Evolutionary conservation across 129 eudicot genomes (phyloP).

Genomic region (Arctium lappa): DNA sequence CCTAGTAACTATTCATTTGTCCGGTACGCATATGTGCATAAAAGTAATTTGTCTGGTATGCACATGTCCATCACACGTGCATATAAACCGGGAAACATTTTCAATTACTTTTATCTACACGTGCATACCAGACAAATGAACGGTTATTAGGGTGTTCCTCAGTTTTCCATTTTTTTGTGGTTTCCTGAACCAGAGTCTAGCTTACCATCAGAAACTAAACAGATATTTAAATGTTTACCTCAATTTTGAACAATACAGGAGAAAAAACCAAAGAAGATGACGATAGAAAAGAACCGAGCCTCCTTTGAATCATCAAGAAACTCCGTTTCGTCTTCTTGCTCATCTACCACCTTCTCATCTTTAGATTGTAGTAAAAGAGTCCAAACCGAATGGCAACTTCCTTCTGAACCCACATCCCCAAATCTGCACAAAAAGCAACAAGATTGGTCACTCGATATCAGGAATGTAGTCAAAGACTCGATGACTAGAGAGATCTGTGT

Average conservation of each 20-base stretch:
- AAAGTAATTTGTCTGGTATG: too few species aligned
- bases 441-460: conserved; percentile 39
- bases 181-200: neutral
- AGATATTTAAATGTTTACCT: neutral
- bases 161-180: too few species aligned
- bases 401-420: conserved; percentile 37
- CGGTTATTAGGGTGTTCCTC: too few species aligned
- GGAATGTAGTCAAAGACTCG: conserved; percentile 60
- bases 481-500: conserved; percentile 51
- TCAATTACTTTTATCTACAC: too few species aligned
- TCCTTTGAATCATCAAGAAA: conserved; percentile 60
- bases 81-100: too few species aligned
- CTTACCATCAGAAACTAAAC: neutral
- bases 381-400: conserved; percentile 23
- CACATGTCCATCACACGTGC: too few species aligned
- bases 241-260: conserved; percentile 32
- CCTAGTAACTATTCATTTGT: too few species aligned
- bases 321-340: conserved; percentile 67
- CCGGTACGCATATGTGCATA: too few species aligned
- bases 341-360: conserved; percentile 49
- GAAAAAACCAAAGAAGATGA: conserved; percentile 28
- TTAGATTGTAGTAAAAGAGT: conserved; percentile 30
- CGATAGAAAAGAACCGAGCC: conserved; percentile 39
- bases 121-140: too few species aligned
- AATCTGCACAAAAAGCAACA: conserved; percentile 24